Evolutionary conservation across 1,284 basidiomycete species (phyloP).

Genomic region (Phellopilus nigrolimitatus): DNA sequence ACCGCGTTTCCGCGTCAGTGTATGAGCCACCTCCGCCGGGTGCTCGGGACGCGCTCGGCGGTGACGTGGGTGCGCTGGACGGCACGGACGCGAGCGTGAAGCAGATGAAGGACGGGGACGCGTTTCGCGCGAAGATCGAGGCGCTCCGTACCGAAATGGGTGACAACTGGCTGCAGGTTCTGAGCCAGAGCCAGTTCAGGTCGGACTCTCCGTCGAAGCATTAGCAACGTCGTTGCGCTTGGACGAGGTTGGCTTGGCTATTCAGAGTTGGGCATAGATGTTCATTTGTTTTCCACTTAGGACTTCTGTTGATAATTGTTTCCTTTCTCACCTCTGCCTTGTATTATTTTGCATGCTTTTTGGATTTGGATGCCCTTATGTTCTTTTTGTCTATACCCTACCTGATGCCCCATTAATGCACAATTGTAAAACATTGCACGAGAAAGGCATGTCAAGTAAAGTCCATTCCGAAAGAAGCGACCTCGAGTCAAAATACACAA

Average conservation of each 20-base stretch:
- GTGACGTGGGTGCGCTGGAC: conserved; percentile 23
- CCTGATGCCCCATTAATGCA: not conserved
- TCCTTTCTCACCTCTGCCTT: not conserved
- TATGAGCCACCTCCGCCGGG: conserved; percentile 46
- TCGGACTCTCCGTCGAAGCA: conserved; percentile 21
- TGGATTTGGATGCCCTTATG: conserved; percentile 2
- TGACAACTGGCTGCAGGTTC: conserved; percentile 81
- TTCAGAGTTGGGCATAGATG: not conserved
- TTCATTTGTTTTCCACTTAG: not conserved
- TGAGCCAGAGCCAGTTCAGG: conserved; percentile 55
- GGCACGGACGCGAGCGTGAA: conserved; percentile 31
- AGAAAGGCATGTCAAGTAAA: not conserved
- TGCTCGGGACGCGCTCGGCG: not conserved
- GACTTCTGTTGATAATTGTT: too few species aligned
- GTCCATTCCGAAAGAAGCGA: not conserved
- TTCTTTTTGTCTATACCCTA: conserved; percentile 1
- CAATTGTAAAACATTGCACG: not conserved
- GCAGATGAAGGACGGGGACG: conserved; percentile 51
- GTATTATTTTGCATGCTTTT: not conserved
- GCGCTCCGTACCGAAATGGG: conserved; percentile 80
- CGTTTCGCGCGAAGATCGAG: conserved; percentile 74
- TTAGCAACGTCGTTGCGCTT: not conserved
- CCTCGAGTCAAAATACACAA: conserved; percentile 11
- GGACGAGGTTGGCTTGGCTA: not conserved
- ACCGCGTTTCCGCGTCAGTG: conserved; percentile 51